phyloP scores from a whole-genome alignment of 352 stramenopile genomes.

The Globisporangium sylvaticum region DNA sequence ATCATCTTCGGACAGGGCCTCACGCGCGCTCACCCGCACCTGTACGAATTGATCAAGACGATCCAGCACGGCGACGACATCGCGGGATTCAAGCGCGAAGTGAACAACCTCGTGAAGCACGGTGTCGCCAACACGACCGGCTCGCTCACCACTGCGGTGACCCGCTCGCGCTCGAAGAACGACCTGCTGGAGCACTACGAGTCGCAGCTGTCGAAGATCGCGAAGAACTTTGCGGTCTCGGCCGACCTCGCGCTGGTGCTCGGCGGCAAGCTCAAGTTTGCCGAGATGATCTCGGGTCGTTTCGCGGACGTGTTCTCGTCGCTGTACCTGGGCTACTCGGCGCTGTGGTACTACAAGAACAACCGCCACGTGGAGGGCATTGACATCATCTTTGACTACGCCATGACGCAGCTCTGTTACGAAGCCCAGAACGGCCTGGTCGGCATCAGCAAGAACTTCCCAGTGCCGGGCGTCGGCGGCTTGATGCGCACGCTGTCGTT shows the following conservation, averaged over 20 bases:
- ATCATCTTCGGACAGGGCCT: slow-evolving; percentile 98
- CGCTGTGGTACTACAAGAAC: slow-evolving; percentile 96
- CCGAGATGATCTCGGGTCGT: slow-evolving; percentile 96
- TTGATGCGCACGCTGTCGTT: slow-evolving; percentile 95
- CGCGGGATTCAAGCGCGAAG: slow-evolving; percentile 91
- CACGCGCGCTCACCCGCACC: slow-evolving; percentile 95
- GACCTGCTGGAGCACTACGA: slow-evolving; percentile 95
- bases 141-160: slow-evolving; percentile 89
- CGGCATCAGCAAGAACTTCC: slow-evolving; percentile 96
- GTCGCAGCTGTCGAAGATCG: slow-evolving; percentile 95
- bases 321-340: slow-evolving; percentile 97
- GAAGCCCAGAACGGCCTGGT: slow-evolving; percentile 95
- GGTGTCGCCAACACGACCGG: slow-evolving; percentile 89
- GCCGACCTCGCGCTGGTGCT: slow-evolving; percentile 95
- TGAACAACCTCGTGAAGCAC: slow-evolving; percentile 94
- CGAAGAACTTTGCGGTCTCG: slow-evolving; percentile 96
- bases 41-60: slow-evolving; percentile 96
- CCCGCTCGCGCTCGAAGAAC: slow-evolving; percentile 89
- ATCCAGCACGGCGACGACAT: slow-evolving; percentile 95
- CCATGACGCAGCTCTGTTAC: slow-evolving; percentile 94
- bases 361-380: slow-evolving; percentile 93
- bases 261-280: slow-evolving; percentile 97
- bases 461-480: slow-evolving; percentile 86
- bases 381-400: slow-evolving; percentile 95
- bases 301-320: slow-evolving; percentile 96